A percentile compares a stretch with the other conserved stretches of the same genome.
Conservation (phyloP, 371 early-diverging fungal species). For the Mortierella sp. region DNA sequence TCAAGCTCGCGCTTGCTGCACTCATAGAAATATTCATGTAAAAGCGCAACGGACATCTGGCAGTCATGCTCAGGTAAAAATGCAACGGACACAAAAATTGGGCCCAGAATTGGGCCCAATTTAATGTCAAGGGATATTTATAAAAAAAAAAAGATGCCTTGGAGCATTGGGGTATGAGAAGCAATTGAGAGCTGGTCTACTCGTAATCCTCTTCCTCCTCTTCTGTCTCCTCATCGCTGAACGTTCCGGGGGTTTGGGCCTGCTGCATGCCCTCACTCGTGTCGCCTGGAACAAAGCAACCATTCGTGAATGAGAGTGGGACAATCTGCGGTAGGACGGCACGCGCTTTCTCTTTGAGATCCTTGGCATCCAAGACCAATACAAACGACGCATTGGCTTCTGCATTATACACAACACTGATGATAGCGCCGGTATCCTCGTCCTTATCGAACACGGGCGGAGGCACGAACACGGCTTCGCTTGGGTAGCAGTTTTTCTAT, state of each 20-base stretch:
- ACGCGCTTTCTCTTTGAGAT: conserved; percentile 70
- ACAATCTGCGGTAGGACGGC: conserved; percentile 70
- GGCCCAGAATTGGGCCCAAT: too few species aligned
- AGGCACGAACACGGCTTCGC: conserved; percentile 80
- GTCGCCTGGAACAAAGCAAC: conserved; percentile 53
- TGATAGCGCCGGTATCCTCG: conserved; percentile 81
- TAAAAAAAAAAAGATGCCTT: too few species aligned
- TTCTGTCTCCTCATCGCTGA: conserved; percentile 20
- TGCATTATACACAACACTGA: conserved; percentile 79
- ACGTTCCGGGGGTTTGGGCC: background rate
- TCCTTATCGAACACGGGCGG: conserved; percentile 57
- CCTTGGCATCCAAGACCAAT: conserved; percentile 75
- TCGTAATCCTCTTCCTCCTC: background rate
- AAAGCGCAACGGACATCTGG: too few species aligned
- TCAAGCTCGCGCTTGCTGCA: too few species aligned
- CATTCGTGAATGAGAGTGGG: conserved; percentile 75
- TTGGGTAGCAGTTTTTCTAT: conserved; percentile 75
- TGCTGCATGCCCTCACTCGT: conserved; percentile 41
- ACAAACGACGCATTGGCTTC: conserved; percentile 72
- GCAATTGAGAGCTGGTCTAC: too few species aligned
- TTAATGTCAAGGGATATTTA: too few species aligned
- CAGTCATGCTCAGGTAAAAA: too few species aligned
- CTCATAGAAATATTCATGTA: too few species aligned
- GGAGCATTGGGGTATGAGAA: conserved; percentile 6
- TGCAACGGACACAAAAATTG: too few species aligned